Evolutionary conservation across 768 basidiomycete species (phyloP), one percentile per base, ranked within the genome.

Genomic region (Trametes villosa): DNA sequence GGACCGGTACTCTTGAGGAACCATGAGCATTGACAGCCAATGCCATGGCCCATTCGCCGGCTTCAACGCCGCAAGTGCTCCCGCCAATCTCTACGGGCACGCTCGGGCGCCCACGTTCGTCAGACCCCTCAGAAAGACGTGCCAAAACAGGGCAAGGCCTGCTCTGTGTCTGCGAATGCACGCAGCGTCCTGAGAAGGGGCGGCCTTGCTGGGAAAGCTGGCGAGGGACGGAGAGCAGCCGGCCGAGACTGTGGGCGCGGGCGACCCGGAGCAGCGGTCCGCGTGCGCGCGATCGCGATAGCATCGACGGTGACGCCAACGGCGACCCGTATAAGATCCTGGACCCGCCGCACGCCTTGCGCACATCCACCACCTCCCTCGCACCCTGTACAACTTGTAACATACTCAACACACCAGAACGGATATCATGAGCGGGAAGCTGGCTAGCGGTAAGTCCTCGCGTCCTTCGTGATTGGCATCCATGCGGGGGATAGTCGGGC

Each of bases 391-490:
- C 44, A 2, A 26, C 36, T 47, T 38, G 34, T 42, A 57, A 12
- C 46, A 57, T 49, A 57, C 11, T 29, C 36, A 22, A 41, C 31
- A 11, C 38, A 47, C 44, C n/a, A n/a, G n/a, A n/a, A n/a, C n/a
- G n/a, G n/a, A n/a, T n/a, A 75, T 51, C 66, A 88, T 88, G 86
- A 83, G 81, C 68, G 87, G 88, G 69, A 84, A 78, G 65, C 80
- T 85, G 62, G 84, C 88, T 55, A 83, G 86, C 69, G 86, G 75
- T 76, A 50, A 57, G 86, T 81, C 57, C 68, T 57, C 50, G 11
- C 13, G 9, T 29, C 29, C 2, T 31, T 44, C 22, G 18, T 46
- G 12, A 18, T 9, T 15, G 54, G 1, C 2, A 2, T 8, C n/a
- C 17, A 17, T 30, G 11, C 29, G 9, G 34, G 15, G 1, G n/a